phyloP scores from a whole-genome alignment of 805 yeast genomes.

The Suhomyces faveliae region DNA sequence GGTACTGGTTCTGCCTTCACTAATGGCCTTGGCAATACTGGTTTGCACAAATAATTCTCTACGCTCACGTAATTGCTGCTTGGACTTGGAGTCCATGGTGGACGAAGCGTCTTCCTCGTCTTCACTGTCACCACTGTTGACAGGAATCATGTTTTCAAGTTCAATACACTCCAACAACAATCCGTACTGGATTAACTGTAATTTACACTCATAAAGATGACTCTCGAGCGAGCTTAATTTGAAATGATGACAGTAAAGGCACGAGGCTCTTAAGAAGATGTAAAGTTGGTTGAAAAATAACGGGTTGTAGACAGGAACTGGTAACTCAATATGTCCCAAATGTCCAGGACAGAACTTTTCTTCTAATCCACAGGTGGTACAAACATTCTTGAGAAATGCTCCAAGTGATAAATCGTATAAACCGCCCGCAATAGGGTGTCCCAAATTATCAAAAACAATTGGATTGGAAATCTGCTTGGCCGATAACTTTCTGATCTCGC shows the following conservation, averaged over 20 bases:
- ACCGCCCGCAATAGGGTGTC: slow-evolving; percentile 94
- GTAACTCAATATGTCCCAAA: slow-evolving; percentile 95
- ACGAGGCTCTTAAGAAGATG: slow-evolving; percentile 75
- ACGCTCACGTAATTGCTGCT: slow-evolving; percentile 50
- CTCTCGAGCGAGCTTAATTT: slow-evolving; percentile 65
- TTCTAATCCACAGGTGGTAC: slow-evolving; percentile 95
- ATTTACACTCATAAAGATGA: slow-evolving; percentile 74
- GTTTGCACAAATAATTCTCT: slow-evolving; percentile 70
- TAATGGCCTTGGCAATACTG: slow-evolving; percentile 70
- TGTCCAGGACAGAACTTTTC: slow-evolving; percentile 97
- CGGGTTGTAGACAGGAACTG: slow-evolving; percentile 94
- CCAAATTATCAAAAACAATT: slow-evolving; percentile 90
- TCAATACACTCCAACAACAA: slow-evolving; percentile 73
- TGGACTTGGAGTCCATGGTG: slow-evolving; percentile 37
- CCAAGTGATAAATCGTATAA: slow-evolving; percentile 93
- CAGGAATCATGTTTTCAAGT: slow-evolving; percentile 60
- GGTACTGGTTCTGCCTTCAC: slow-evolving; percentile 68
- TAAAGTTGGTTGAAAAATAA: slow-evolving; percentile 90
- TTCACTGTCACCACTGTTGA: slow-evolving; percentile 35
- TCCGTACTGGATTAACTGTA: slow-evolving; percentile 84
- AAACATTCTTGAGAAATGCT: slow-evolving; percentile 82
- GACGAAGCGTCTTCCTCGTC: slow-evolving; percentile 43
- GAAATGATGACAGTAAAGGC: slow-evolving; percentile 89
- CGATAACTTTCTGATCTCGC: slow-evolving; percentile 80
- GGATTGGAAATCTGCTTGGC: slow-evolving; percentile 97